Percentiles rank a stretch among this genome's conserved stretches.
phyloP scores from a whole-genome alignment of 495 filamentous ascomycete species.

The Amniculicola lignicola region DNA sequence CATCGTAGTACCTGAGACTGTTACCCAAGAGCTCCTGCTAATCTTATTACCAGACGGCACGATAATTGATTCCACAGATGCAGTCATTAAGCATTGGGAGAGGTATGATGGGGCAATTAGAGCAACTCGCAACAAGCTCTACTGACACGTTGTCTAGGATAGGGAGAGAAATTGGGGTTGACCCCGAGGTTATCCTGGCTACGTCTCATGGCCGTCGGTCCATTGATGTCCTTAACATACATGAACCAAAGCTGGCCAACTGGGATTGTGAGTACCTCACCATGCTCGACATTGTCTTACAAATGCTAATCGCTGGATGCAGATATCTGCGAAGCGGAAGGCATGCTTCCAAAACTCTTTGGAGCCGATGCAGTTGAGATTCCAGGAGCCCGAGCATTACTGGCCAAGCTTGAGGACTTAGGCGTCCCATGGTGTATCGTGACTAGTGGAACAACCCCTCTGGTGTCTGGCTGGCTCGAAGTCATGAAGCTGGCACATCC shows the following conservation, averaged over 20 bases:
- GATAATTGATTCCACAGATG: conserved; percentile 74
- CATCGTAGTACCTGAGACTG: no score
- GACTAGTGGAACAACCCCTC: conserved; percentile 77
- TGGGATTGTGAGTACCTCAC: conserved; percentile 74
- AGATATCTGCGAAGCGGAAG: conserved; percentile 81
- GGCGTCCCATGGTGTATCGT: conserved; percentile 84
- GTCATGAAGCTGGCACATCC: conserved; percentile 73
- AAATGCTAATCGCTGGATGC: background rate
- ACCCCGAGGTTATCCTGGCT: conserved; percentile 74
- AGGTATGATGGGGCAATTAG: conserved; percentile 54
- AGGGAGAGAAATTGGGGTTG: conserved; percentile 76
- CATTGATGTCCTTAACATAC: conserved; percentile 73
- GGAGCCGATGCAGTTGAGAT: conserved; percentile 79
- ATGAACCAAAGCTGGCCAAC: conserved; percentile 77
- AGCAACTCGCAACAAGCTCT: background rate
- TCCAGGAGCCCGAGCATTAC: conserved; percentile 61
- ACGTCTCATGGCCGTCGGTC: conserved; percentile 85
- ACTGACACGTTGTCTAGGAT: conserved; percentile 56
- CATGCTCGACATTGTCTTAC: background rate
- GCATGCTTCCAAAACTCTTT: conserved; percentile 68
- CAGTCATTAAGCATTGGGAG: conserved; percentile 91
- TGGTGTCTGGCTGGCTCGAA: conserved; percentile 82
- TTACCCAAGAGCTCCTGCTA: no score
- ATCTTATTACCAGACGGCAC: conserved; percentile 48
- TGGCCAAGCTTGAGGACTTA: conserved; percentile 55